Evolutionary conservation across 768 basidiomycete genomes (phyloP), one percentile per base, ranked within the genome.

Genomic region (Serpula lacrymans): DNA sequence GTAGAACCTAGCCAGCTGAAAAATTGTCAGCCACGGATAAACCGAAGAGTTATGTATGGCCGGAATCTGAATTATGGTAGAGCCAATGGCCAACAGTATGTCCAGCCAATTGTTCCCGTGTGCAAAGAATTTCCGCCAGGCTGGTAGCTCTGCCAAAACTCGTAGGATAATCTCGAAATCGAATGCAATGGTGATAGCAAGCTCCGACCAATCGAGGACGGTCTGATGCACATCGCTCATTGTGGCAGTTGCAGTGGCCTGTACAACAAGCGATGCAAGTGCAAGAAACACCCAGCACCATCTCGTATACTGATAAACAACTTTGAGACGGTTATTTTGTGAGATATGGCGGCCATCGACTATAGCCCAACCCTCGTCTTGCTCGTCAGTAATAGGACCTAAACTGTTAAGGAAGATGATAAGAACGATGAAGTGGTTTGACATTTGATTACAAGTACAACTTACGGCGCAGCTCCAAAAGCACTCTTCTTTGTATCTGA

Each of bases 11-110:
- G 71, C 70, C 11, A 96, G 68, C 57, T 91, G 88, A 52, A 97
- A 88, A 22, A 87, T 73, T 3, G 89, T 95, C 49, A 96, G 73
- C 95, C 95, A 98, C 0, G 84, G 77, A 54, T 94, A 95, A 3
- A 81, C 68, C 6, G 51, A 43, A 5, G 83, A 82, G 7, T 71
- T 45, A 39, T 75, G 74, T 17, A 98, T 82, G 12, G 54, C 71
- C 0, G 95, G 94, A 22, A 96, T 83, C 58, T 94, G 90, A 11
- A 96, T 88, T 52, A 93, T 65, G 33, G 72, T 84, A 9, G 83
- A 81, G 1, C 72, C 76, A 27, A 95, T 57, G 0, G 88, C 93
- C 13, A 97, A 71, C 3, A 80, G 60, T 18, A 82, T 57, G 58
- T 98, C 95, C 29, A 93, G 61, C 69, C 74, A 75, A 53, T 98